Conservation (phyloP, 2,329 filamentous ascomycete species). For the Fulvia fulva region DNA sequence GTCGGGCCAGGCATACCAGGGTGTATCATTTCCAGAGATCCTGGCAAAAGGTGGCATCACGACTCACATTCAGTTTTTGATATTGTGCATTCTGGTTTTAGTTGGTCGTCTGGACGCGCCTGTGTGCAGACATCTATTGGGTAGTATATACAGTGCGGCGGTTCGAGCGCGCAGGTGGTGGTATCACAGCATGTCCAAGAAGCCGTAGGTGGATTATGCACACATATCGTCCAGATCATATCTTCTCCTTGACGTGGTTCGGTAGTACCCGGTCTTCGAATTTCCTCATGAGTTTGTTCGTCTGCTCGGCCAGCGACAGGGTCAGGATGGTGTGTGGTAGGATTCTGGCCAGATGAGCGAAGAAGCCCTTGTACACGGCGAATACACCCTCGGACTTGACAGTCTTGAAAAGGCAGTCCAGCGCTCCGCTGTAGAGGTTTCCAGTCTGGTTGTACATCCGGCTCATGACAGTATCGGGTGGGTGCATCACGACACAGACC, state of each 20-base stretch:
- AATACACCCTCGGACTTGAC: conserved; percentile 85
- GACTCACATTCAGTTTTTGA: not conserved
- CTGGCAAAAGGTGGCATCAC: not conserved
- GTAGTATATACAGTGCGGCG: conserved; percentile 4
- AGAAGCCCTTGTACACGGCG: conserved; percentile 96
- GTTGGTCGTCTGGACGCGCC: not conserved
- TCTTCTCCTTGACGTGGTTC: conserved; percentile 26
- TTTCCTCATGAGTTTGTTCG: conserved; percentile 83
- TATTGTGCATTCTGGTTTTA: not conserved
- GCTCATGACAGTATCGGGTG: conserved; percentile 98
- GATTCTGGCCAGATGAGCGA: conserved; percentile 90
- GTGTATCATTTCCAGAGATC: not conserved
- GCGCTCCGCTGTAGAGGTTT: conserved; percentile 88
- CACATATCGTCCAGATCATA: conserved; percentile 8
- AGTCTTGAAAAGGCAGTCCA: conserved; percentile 89
- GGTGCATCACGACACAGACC: conserved; percentile 97
- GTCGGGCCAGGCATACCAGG: not conserved
- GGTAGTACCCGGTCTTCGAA: conserved; percentile 59
- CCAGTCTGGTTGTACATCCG: conserved; percentile 98
- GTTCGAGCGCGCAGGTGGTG: not conserved
- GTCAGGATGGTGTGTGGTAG: conserved; percentile 83
- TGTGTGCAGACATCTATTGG: not conserved
- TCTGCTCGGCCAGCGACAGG: conserved; percentile 90
- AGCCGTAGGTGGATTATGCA: not conserved
- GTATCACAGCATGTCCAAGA: conserved; percentile 4